A percentile compares a stretch with the other conserved stretches of the same genome.
These are phyloP conservation scores for Cronartium quercuum DNA, from an alignment of 1,284 basidiomycete species.

Conservation along the genomic window DNA sequence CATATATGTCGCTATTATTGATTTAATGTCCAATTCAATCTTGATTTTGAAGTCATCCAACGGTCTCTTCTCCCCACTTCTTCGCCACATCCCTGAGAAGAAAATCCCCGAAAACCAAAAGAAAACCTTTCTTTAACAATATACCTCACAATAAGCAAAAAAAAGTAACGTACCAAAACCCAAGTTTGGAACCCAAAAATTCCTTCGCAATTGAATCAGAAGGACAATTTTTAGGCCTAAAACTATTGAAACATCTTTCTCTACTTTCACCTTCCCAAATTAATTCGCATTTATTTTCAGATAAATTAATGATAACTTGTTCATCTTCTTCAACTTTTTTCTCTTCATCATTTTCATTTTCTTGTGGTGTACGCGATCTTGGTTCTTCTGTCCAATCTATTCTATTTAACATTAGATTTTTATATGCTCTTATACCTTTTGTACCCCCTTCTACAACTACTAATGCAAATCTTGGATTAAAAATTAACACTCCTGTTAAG, in stretches of 20 bases:
- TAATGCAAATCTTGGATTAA: conserved; percentile 78
- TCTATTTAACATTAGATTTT: conserved; percentile 75
- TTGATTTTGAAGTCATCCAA: conserved; percentile 21
- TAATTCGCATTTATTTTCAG: conserved; percentile 78
- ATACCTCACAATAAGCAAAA: not conserved
- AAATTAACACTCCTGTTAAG: conserved; percentile 80
- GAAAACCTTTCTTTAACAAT: not conserved
- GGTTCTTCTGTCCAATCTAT: conserved; percentile 93
- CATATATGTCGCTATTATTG: no score
- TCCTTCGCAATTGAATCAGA: conserved; percentile 59
- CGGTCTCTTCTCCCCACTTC: conserved; percentile 39
- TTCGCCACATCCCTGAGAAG: conserved; percentile 35
- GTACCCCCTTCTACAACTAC: conserved; percentile 87
- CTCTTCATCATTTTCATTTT: conserved; percentile 52
- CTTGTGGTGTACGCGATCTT: conserved; percentile 61
- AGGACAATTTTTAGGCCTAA: conserved; percentile 76
- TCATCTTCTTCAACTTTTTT: conserved; percentile 54
- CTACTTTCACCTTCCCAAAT: conserved; percentile 88
- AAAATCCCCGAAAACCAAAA: not conserved
- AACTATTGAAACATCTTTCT: conserved; percentile 71
- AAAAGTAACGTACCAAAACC: conserved; percentile 24
- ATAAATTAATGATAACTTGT: conserved; percentile 54
- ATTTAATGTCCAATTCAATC: no score
- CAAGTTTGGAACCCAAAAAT: conserved; percentile 36
- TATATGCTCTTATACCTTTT: conserved; percentile 82